Evolutionary conservation across 2,329 filamentous ascomycete genomes (phyloP), one percentile per base, ranked within the genome.

Genomic region (Xylaria sp.): DNA sequence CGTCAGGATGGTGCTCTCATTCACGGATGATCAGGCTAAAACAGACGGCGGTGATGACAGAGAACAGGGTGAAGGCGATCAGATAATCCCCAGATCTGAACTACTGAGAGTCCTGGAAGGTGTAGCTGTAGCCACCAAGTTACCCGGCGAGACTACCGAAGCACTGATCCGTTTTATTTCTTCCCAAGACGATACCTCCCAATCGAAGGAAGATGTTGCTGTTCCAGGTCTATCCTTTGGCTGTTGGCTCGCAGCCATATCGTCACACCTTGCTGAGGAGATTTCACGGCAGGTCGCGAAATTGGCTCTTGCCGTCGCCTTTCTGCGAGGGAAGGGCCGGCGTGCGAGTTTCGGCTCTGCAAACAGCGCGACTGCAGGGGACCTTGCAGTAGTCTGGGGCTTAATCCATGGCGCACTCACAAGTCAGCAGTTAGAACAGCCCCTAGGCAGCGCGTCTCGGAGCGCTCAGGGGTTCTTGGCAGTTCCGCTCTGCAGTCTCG

Each of bases 381-480:
- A 34, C 29, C 29, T 34, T 13, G 29, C 9, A 34, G 29, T 13
- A 4, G 16, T 34, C 9, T 6, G 9, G 9, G 29, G 16, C 29
- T 34, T 34, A 13, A 34, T 34, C 16, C 11, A 34, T 13, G 29
- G 29, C 8, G 29, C 29, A 3, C 29, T 34, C 16, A 13, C 11
- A 7, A 34, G 29, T 34, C 5, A 13, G 9, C 5, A 4, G 11
- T 13, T 13, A 34, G 4, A 34, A 34, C 29, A 13, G 11, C 24
- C 24, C 24, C 24, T 26, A 11, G 24, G 13, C 8, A 48, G 39
- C 11, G 54, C 59, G 1, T 56, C 63, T n/a, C 67, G 67, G 38
- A 71, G 67, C 40, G 63, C 72, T 1, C 70, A 73, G 45, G 73
- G 72, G 8, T 72, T 72, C 29, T 54, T 72, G 1, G 57, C 66